Percentiles rank a stretch among this genome's conserved stretches.
These are phyloP conservation scores for Triticum timopheevii DNA, from an alignment of 176 grass and related monocot genomes.

Conservation along the genomic window DNA sequence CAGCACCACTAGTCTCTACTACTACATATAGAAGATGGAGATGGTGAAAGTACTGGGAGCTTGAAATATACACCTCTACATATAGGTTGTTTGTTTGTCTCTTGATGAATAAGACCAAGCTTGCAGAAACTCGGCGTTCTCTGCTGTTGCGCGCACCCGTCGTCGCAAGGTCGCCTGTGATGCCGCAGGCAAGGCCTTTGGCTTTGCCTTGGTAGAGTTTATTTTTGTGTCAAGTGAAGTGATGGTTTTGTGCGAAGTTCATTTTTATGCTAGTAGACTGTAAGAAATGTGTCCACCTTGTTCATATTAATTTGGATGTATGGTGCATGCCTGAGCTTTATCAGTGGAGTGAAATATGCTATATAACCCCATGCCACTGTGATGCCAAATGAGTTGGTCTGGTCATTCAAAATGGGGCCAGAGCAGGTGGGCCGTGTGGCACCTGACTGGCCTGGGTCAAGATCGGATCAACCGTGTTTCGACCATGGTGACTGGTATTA, in stretches of 20 bases:
- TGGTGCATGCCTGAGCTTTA: not conserved
- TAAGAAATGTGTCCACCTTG: not conserved
- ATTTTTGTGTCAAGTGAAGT: not conserved
- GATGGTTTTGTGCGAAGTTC: constrained; percentile 29
- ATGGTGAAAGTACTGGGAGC: constrained; percentile 14
- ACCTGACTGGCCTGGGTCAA: not conserved
- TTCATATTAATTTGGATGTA: not conserved
- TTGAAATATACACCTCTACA: constrained; percentile 40
- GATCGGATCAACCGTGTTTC: not conserved
- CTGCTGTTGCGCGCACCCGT: not conserved
- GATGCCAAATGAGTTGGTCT: not conserved
- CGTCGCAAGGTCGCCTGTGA: not conserved
- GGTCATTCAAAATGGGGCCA: not conserved
- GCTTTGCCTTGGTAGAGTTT: not conserved
- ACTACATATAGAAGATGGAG: constrained; percentile 9
- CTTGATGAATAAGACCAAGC: constrained; percentile 42
- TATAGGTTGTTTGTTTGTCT: constrained; percentile 20
- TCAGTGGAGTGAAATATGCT: not conserved
- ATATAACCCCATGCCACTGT: not conserved
- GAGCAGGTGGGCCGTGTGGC: not conserved
- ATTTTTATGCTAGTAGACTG: not conserved
- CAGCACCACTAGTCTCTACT: not conserved
- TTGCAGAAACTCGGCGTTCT: not conserved
- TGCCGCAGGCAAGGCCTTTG: not conserved
- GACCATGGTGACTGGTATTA: not conserved